Conservation (phyloP, 192 early-diverging fungal species). For the Coemansia sp. region DNA sequence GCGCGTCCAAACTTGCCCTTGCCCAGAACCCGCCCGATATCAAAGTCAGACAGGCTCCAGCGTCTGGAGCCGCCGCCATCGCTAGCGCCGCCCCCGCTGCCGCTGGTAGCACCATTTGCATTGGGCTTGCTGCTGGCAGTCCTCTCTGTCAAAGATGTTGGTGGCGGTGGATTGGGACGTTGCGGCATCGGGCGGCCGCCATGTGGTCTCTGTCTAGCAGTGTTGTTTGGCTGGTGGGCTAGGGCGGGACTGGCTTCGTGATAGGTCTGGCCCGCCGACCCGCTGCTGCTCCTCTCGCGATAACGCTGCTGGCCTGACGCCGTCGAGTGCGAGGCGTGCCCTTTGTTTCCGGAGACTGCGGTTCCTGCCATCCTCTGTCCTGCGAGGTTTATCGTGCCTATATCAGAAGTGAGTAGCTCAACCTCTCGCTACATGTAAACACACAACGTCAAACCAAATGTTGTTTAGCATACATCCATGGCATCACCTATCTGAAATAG, state of each 20-base stretch:
- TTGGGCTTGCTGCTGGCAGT: neutral
- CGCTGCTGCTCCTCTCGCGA: conserved; percentile 2
- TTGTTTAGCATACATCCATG: neutral
- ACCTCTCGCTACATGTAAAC: conserved; percentile 19
- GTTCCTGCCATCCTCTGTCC: conserved; percentile 7
- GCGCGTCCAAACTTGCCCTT: conserved; percentile 98
- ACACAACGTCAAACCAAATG: neutral
- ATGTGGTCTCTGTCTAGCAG: neutral
- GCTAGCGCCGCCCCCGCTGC: neutral
- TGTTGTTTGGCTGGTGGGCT: conserved; percentile 2
- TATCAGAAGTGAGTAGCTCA: conserved; percentile 27
- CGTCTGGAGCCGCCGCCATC: conserved; percentile 12
- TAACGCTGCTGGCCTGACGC: conserved; percentile 13
- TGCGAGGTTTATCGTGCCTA: conserved; percentile 34
- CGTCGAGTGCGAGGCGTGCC: conserved; percentile 5
- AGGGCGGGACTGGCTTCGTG: neutral
- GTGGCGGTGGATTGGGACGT: conserved; percentile 3
- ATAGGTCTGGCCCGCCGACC: neutral
- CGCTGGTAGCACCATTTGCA: neutral
- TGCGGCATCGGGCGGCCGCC: conserved; percentile 2
- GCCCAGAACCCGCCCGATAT: conserved; percentile 84
- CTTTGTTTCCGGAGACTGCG: neutral
- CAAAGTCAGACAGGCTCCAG: conserved; percentile 82
- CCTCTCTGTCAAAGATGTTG: neutral
- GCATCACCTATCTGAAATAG: too few relatives aligned